A percentile compares a stretch with the other conserved stretches of the same genome.
These are phyloP conservation scores for Calonectria hawksworthii DNA, from an alignment of 2,329 filamentous ascomycete genomes.

Conservation along the genomic window DNA sequence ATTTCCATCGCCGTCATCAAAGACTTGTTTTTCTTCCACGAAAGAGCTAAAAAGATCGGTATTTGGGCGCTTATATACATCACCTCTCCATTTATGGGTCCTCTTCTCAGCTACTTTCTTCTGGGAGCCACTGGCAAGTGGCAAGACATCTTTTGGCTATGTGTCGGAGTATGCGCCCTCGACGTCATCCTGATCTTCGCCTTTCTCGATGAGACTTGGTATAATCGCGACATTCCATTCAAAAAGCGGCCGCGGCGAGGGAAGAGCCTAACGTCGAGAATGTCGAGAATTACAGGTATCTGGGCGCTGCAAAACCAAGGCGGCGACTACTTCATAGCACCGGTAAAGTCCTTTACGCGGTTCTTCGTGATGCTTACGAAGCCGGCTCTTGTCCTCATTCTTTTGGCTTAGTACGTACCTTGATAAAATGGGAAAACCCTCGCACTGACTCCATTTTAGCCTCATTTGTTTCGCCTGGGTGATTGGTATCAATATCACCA, in stretches of 20 bases:
- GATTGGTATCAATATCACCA: conserved; percentile 69
- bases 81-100: conserved; percentile 60
- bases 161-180: conserved; percentile 55
- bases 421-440: background rate
- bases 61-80: conserved; percentile 61
- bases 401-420: conserved; percentile 28
- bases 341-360: conserved; percentile 26
- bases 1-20: conserved; percentile 67
- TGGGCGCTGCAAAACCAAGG: conserved; percentile 30
- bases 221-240: conserved; percentile 57
- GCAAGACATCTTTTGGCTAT: conserved; percentile 64
- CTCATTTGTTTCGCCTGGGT: conserved; percentile 61
- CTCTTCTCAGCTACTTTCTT: conserved; percentile 63
- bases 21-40: conserved; percentile 73
- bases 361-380: conserved; percentile 33
- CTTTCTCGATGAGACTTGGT: conserved; percentile 65
- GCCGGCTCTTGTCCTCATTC: conserved; percentile 28
- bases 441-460: conserved; percentile 20
- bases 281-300: conserved; percentile 36
- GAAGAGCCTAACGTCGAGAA: conserved; percentile 41
- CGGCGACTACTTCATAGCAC: conserved; percentile 32
- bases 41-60: conserved; percentile 65
- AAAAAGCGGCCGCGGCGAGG: conserved; percentile 53
- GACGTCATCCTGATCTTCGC: conserved; percentile 55
- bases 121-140: conserved; percentile 57